Base-by-base conservation (phyloP, 139 green algal genomes). In the Volvox reticuliferus region DNA sequence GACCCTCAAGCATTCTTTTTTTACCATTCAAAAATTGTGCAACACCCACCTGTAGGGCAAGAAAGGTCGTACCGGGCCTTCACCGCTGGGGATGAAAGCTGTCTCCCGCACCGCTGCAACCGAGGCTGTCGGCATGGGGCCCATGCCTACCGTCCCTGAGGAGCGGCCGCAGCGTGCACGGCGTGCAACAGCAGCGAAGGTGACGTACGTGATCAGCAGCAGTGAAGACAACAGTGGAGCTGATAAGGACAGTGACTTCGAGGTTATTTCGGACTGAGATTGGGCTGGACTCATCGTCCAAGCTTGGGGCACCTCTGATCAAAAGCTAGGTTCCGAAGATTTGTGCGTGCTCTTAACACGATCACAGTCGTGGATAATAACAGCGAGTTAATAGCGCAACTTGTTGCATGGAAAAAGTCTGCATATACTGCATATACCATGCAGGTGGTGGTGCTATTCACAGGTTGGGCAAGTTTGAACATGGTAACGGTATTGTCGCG, bases 11-110 rank as follows among this genome's bases (percentile, higher is more conserved):
- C 44, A 55, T 55, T 55, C 44, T 55, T 55, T 9, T 55, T 55
- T 73, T 73, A 30, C 65, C 65, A 30, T 73, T 73, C 65, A 12
- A 9, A 14, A 55, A 55, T 55, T 5, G 44, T 55, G 9, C 9
- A n/a, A n/a, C n/a, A n/a, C 44, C 44, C 44, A 55, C 28, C 12
- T 61, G 44, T 81, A 94, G 92, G 93, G 93, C 75, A 95, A 95
- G 85, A 93, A 93, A 91, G 89, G 73, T 68, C 93, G 92, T 79
- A 68, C 93, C 20, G 93, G 93, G 5, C 91, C 93, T 0, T 92
- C 91, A 3, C 93, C 93, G 0, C 61, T 93, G 79, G 68, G 79
- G 36, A 93, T 95, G 68, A 95, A 93, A 86, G 32, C 61, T 17
- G 6, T 88, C 65, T 14, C 88, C 28, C 78, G 88, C 36, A 86